These are phyloP conservation scores for Aureobasidium sp. DNA, from an alignment of 2,329 filamentous ascomycete species.

Conservation along the genomic window DNA sequence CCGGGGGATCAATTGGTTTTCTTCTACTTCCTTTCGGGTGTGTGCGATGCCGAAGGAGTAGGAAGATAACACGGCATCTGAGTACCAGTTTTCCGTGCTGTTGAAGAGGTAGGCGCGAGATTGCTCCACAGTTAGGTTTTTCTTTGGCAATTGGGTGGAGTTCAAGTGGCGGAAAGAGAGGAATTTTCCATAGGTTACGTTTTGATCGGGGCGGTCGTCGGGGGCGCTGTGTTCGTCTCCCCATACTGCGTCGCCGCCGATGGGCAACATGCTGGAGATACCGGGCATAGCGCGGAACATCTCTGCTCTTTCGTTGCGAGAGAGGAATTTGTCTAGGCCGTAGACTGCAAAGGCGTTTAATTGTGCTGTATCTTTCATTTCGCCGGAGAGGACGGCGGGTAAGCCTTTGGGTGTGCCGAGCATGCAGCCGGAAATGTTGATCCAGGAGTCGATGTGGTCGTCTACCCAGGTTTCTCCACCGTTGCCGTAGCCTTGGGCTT, in stretches of 20 bases:
- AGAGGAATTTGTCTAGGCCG: conserved; percentile 90
- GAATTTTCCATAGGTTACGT: conserved; percentile 67
- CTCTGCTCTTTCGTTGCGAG: conserved; percentile 80
- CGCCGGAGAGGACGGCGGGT: conserved; percentile 82
- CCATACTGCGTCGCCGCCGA: conserved; percentile 93
- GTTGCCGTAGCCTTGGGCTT: conserved; percentile 65
- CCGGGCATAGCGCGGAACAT: conserved; percentile 97
- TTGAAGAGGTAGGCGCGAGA: conserved; percentile 70
- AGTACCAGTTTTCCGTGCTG: conserved; percentile 79
- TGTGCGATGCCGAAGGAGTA: conserved; percentile 89
- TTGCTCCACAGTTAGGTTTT: conserved; percentile 73
- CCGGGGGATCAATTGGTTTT: conserved; percentile 39
- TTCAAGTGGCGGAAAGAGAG: conserved; percentile 73
- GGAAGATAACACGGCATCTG: conserved; percentile 58
- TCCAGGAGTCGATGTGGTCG: conserved; percentile 82
- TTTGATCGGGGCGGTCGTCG: conserved; percentile 70
- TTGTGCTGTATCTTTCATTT: conserved; percentile 98
- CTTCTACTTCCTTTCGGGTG: conserved; percentile 69
- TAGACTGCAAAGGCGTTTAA: conserved; percentile 95
- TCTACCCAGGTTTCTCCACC: conserved; percentile 89
- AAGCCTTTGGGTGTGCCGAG: conserved; percentile 87
- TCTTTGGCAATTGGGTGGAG: conserved; percentile 28
- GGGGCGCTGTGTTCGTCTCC: conserved; percentile 81
- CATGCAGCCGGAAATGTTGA: conserved; percentile 98
- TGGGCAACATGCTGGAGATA: conserved; percentile 90